Conservation (phyloP, 2,329 filamentous ascomycete genomes). For the Colletotrichum spinosum region DNA sequence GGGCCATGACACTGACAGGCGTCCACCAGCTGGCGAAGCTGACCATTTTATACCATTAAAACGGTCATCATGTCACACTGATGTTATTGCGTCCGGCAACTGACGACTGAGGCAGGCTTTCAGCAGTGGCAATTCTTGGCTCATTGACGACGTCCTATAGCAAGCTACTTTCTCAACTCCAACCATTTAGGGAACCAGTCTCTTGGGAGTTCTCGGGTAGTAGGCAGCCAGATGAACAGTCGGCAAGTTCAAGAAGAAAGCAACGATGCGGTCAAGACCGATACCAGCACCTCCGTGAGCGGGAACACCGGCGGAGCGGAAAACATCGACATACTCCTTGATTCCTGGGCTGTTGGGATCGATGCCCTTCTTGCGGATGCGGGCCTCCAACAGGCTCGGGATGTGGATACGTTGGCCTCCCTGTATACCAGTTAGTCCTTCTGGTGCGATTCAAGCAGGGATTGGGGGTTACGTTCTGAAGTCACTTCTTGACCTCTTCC, state of each 20-base stretch:
- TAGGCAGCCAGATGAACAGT: constrained; percentile 69
- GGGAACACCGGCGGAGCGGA: constrained; percentile 84
- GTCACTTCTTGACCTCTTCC: constrained; percentile 93
- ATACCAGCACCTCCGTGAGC: constrained; percentile 92
- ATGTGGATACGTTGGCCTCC: constrained; percentile 86
- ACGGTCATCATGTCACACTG: too few relatives aligned
- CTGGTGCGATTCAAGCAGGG: not conserved
- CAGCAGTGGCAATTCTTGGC: not conserved
- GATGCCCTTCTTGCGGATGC: constrained; percentile 83
- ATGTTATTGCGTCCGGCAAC: too few relatives aligned
- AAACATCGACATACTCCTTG: constrained; percentile 90
- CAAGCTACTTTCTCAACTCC: too few relatives aligned
- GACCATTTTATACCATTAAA: too few relatives aligned
- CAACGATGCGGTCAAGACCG: constrained; percentile 87
- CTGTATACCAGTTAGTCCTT: not conserved
- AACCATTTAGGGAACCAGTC: constrained; percentile 56
- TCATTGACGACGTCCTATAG: not conserved
- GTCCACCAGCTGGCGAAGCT: too few relatives aligned
- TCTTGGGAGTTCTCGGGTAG: constrained; percentile 71
- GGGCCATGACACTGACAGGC: too few relatives aligned
- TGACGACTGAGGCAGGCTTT: too few relatives aligned
- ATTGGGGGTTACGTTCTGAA: constrained; percentile 59
- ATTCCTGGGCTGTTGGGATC: constrained; percentile 81
- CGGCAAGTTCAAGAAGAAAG: constrained; percentile 70
- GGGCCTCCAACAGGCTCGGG: constrained; percentile 78